phyloP scores from a whole-genome alignment of 2,329 filamentous ascomycete species.

The Alternaria sp. region DNA sequence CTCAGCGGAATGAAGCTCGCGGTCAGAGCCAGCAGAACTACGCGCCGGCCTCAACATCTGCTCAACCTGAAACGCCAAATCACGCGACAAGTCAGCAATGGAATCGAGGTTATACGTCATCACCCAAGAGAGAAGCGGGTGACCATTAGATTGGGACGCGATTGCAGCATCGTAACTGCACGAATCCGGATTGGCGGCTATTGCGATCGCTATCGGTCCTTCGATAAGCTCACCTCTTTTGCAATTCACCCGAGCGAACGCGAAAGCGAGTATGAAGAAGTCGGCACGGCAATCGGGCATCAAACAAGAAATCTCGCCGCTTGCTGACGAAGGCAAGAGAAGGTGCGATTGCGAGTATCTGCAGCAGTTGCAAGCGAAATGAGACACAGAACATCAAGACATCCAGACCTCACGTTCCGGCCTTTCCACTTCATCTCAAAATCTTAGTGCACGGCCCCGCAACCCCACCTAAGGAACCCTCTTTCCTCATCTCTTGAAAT shows the following conservation, averaged over 20 bases:
- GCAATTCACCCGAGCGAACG: slow-evolving; percentile 7
- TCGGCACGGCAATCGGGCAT: neutral
- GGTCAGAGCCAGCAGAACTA: slow-evolving; percentile 33
- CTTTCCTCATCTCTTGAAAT: slow-evolving; percentile 43
- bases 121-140: slow-evolving; percentile 46
- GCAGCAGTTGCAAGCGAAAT: slow-evolving; percentile 46
- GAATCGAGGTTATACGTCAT: slow-evolving; percentile 41
- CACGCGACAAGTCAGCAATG: slow-evolving; percentile 41
- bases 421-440: slow-evolving; percentile 31
- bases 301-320: neutral
- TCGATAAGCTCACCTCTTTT: slow-evolving; percentile 15
- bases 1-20: slow-evolving; percentile 33
- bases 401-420: slow-evolving; percentile 35
- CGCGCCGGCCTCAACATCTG: slow-evolving; percentile 30
- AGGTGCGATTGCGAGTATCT: slow-evolving; percentile 13
- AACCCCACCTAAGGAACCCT: slow-evolving; percentile 27
- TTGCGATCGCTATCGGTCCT: slow-evolving; percentile 8
- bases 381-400: slow-evolving; percentile 22
- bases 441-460: slow-evolving; percentile 34
- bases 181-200: slow-evolving; percentile 19
- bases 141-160: slow-evolving; percentile 37
- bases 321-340: neutral
- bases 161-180: slow-evolving; percentile 30
- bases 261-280: slow-evolving; percentile 9
- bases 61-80: slow-evolving; percentile 44